Evolutionary conservation across 2,329 filamentous ascomycete species (phyloP).

Genomic region (Aspergillus fumigatus): DNA sequence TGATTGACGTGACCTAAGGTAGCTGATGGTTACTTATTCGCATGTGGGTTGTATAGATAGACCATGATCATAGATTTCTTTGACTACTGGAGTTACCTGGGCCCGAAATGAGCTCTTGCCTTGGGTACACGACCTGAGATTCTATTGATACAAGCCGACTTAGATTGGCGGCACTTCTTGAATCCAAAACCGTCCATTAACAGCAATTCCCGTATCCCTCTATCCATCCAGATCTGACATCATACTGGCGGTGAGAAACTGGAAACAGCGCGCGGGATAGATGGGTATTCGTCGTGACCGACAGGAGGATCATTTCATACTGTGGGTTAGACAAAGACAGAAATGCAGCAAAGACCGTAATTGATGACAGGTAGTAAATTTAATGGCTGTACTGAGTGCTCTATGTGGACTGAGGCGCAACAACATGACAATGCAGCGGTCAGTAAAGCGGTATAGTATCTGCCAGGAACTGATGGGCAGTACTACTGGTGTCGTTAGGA

Average conservation of each 20-base stretch:
- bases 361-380: neutral
- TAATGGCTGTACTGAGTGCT: neutral
- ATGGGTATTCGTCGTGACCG: neutral
- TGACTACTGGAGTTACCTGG: neutral
- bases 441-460: neutral
- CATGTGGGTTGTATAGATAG: neutral
- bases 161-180: neutral
- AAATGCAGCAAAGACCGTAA: neutral
- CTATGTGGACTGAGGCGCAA: neutral
- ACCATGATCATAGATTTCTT: neutral
- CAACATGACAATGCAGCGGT: neutral
- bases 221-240: neutral
- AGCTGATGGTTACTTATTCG: neutral
- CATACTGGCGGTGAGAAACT: neutral
- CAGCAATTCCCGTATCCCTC: neutral
- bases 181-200: neutral
- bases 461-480: neutral
- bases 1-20: conserved; percentile 4
- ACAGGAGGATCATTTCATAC: neutral
- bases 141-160: neutral
- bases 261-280: neutral
- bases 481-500: too few species aligned
- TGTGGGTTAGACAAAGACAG: neutral
- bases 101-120: neutral
- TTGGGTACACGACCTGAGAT: neutral